Evolutionary conservation across 305 asterid species (phyloP), one percentile per base, ranked within the genome.

Genomic region (Andrographis paniculata): DNA sequence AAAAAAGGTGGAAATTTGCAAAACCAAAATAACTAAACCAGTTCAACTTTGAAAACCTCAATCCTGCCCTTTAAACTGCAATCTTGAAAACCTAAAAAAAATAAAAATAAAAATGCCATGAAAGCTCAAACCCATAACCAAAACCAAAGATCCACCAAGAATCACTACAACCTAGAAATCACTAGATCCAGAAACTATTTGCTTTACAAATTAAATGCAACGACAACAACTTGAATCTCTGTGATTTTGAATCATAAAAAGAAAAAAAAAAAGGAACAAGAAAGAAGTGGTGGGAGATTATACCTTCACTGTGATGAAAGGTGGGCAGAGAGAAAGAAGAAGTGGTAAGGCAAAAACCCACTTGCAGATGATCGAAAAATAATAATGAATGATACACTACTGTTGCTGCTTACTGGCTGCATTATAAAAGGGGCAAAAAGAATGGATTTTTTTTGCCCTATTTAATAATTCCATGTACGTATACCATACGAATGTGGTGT

Each of bases 71-170:
- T 47, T 16, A 50, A 53, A 35, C 64, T 45, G 58, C 15, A 46
- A 23, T 43, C 39, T 12, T 12, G 9, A 33, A 33, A 33, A 12
- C 13, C 14, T n/a, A n/a, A 41, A 8, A 7, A 44, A 50, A 23
- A 28, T 53, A 44, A 64, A 35, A 39, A 33, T 43, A 36, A 47
- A 36, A 7, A 35, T 9, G 13, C 17, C 6, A 19, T 3, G 23
- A 21, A 52, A 69, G 64, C 60, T 59, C 52, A 54, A 51, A 51
- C 54, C 43, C 60, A 55, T 40, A 58, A 64, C 42, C 62, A 14
- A 37, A 37, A 13, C 42, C 42, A 13, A 12, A 37, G 42, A 37
- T 37, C 42, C 8, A 12, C 17, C 16, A n/a, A 37, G 16, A 37
- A 37, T 1, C 42, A 14, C 8, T 5, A 2, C 17, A 11, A 5